Conservation (phyloP, 805 yeast species). For the Sugiyamaella marilandica region DNA sequence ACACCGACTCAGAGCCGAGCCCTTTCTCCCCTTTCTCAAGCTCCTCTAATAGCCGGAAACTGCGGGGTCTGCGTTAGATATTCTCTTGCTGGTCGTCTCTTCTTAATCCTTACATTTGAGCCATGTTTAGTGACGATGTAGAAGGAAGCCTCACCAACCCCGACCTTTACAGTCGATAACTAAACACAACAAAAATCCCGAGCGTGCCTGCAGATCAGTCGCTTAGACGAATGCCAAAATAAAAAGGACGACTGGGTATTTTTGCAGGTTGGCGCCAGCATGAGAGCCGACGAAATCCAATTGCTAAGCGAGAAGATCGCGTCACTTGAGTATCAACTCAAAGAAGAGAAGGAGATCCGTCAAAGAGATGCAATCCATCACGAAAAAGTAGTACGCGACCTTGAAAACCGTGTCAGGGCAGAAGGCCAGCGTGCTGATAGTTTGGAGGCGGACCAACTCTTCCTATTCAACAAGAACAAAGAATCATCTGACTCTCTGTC, state of each 20-base stretch:
- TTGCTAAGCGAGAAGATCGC: slow-evolving; percentile 23
- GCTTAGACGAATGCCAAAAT: too few relatives aligned
- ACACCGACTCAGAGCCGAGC: slow-evolving; percentile 91
- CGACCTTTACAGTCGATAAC: too few relatives aligned
- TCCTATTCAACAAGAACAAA: slow-evolving; percentile 35
- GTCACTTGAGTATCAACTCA: slow-evolving; percentile 35
- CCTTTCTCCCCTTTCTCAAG: slow-evolving; percentile 98
- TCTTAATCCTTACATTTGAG: slow-evolving; percentile 9
- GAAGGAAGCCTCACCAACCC: background rate
- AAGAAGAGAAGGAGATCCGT: slow-evolving; percentile 37
- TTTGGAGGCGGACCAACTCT: slow-evolving; percentile 36
- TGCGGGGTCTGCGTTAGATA: slow-evolving; percentile 59
- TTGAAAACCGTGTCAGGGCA: slow-evolving; percentile 29
- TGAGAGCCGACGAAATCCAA: background rate
- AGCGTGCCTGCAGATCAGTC: background rate
- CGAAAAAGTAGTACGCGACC: slow-evolving; percentile 30
- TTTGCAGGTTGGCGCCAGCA: too few relatives aligned
- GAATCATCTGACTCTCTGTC: slow-evolving; percentile 29
- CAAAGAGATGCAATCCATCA: slow-evolving; percentile 34
- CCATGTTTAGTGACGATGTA: slow-evolving; percentile 5
- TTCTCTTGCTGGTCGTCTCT: background rate
- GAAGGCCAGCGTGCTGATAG: slow-evolving; percentile 33
- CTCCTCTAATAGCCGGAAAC: slow-evolving; percentile 91
- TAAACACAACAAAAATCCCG: background rate
- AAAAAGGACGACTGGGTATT: too few relatives aligned